These are phyloP conservation scores for Leucaena leucocephala DNA, from an alignment of 306 rosid species.

Conservation along the genomic window DNA sequence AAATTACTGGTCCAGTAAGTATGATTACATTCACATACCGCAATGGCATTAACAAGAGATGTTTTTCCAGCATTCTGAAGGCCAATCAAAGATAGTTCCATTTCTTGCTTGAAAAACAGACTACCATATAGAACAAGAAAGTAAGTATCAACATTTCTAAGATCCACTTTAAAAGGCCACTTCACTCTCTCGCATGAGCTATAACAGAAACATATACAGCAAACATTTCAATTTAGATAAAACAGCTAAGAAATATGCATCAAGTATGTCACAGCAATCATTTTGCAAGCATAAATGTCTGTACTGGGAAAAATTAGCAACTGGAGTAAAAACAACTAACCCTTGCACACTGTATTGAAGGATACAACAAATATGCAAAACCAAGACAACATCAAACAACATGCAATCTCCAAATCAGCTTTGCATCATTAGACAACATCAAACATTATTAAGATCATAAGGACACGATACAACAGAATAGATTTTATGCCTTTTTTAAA, in stretches of 20 bases:
- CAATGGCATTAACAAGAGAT: slow-evolving; percentile 73
- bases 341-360: not conserved
- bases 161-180: not conserved
- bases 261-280: not conserved
- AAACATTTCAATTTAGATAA: not conserved
- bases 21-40: slow-evolving; percentile 50
- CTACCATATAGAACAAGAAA: slow-evolving; percentile 27
- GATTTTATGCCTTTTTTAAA: not conserved
- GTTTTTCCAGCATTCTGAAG: slow-evolving; percentile 85
- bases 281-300: not conserved
- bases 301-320: not conserved
- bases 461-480: not conserved
- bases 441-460: not conserved
- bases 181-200: not conserved
- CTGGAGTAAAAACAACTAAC: not conserved
- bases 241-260: not conserved
- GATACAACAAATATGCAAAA: not conserved
- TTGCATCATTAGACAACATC: not conserved
- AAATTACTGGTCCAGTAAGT: not conserved
- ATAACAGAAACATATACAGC: not conserved
- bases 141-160: not conserved
- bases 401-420: not conserved
- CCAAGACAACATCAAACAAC: not conserved
- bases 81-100: slow-evolving; percentile 77
- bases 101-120: slow-evolving; percentile 76